phyloP scores from a whole-genome alignment of 192 early-diverging fungal genomes.

The Lobosporangium transversale region DNA sequence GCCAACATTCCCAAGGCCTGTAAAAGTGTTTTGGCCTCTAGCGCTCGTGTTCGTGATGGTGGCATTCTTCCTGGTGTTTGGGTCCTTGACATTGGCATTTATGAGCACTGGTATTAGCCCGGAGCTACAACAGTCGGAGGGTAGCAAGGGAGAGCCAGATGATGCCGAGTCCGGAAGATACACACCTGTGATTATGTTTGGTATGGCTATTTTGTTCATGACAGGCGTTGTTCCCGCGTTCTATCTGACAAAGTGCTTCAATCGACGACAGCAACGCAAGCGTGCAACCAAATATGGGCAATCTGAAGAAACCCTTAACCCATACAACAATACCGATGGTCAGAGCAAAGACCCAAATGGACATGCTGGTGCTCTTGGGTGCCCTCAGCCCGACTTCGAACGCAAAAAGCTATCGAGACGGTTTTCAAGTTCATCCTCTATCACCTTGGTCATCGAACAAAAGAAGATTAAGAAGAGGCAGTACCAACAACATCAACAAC shows the following conservation, averaged over 20 bases:
- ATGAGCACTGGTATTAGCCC: neutral
- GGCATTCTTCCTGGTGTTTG: slow-evolving; percentile 46
- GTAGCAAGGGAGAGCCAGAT: neutral
- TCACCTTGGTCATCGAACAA: neutral
- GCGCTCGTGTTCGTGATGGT: slow-evolving; percentile 32
- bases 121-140: neutral
- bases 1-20: slow-evolving; percentile 48
- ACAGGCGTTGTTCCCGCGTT: slow-evolving; percentile 28
- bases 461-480: neutral
- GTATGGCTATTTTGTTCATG: slow-evolving; percentile 32
- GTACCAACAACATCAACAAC: neutral
- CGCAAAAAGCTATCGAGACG: neutral
- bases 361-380: too few relatives aligned
- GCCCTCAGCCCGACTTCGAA: neutral
- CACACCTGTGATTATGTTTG: slow-evolving; percentile 41
- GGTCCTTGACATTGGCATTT: slow-evolving; percentile 35
- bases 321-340: neutral
- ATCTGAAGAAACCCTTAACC: neutral
- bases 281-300: neutral
- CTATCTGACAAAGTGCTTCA: slow-evolving; percentile 17
- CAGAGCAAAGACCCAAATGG: neutral
- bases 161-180: neutral
- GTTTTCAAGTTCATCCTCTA: neutral
- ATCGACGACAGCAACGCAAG: neutral
- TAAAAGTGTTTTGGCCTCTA: slow-evolving; percentile 53